A percentile compares a stretch with the other conserved stretches of the same genome.
Conservation (phyloP, 140 eudicot species). For the Oenanthe javanica region DNA sequence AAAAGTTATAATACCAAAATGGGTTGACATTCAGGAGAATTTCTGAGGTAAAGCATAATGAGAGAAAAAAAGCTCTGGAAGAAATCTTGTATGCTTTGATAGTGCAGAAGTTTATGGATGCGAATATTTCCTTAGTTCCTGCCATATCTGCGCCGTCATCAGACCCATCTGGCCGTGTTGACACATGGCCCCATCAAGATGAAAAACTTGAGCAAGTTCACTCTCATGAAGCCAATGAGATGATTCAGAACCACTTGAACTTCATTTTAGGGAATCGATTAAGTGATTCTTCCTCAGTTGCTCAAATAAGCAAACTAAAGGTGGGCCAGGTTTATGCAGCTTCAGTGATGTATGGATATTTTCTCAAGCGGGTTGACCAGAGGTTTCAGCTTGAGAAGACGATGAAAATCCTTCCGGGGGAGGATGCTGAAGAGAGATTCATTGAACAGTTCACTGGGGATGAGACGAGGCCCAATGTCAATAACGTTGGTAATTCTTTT, state of each 20-base stretch:
- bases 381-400: slow-evolving; percentile 90
- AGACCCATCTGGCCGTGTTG: slow-evolving; percentile 38
- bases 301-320: slow-evolving; percentile 78
- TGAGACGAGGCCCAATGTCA: slow-evolving; percentile 19
- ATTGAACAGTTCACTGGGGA: slow-evolving; percentile 30
- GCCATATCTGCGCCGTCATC: slow-evolving; percentile 40
- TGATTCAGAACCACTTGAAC: slow-evolving; percentile 83
- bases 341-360: slow-evolving; percentile 90
- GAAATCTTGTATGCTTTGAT: slow-evolving; percentile 82
- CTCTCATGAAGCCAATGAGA: slow-evolving; percentile 86
- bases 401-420: slow-evolving; percentile 74
- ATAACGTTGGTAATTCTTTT: slow-evolving; percentile 10
- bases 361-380: slow-evolving; percentile 82
- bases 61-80: slow-evolving; percentile 59
- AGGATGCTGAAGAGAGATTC: slow-evolving; percentile 24
- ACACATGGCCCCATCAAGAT: slow-evolving; percentile 58
- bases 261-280: slow-evolving; percentile 66
- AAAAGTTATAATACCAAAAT: not conserved
- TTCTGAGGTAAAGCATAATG: slow-evolving; percentile 91
- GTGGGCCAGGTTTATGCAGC: slow-evolving; percentile 98
- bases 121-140: slow-evolving; percentile 61
- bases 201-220: slow-evolving; percentile 72
- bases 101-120: slow-evolving; percentile 93
- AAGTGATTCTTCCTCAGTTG: slow-evolving; percentile 49
- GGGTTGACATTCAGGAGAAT: slow-evolving; percentile 55